These are phyloP conservation scores for Stagonosporopsis rhizophila DNA, from an alignment of 2,329 filamentous ascomycete species.

Conservation along the genomic window DNA sequence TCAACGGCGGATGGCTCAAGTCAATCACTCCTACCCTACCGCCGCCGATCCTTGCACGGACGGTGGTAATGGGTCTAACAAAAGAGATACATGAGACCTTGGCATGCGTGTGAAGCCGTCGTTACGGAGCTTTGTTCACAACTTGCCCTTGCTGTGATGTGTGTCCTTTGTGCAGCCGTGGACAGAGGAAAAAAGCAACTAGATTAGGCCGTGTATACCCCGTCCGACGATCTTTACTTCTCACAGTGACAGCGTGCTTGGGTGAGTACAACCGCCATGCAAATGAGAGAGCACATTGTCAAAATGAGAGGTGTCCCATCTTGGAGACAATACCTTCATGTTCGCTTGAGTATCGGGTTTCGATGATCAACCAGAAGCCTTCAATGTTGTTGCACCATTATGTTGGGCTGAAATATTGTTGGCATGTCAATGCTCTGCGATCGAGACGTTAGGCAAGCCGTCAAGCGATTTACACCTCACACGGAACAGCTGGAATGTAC, in stretches of 20 bases:
- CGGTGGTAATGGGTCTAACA: neutral
- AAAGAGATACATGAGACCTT: constrained; percentile 3
- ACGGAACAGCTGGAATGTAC: constrained; percentile 16
- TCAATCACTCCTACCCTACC: constrained; percentile 5
- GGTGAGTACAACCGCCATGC: constrained; percentile 2
- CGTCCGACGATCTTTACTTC: constrained; percentile 4
- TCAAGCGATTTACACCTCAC: constrained; percentile 7
- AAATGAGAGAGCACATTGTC: neutral
- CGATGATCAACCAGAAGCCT: too few species aligned
- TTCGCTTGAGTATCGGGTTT: neutral
- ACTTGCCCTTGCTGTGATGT: constrained; percentile 11
- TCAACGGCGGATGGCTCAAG: neutral
- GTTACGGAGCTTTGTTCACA: constrained; percentile 8
- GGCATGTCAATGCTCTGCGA: constrained; percentile 2
- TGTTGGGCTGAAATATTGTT: neutral
- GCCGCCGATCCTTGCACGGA: constrained; percentile 5
- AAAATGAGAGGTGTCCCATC: neutral
- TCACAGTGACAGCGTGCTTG: neutral
- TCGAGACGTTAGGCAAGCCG: neutral
- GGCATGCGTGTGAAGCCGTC: neutral
- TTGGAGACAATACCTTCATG: neutral
- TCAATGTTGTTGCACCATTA: neutral
- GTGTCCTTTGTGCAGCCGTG: constrained; percentile 8
- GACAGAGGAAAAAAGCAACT: constrained; percentile 1
- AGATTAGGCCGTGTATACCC: neutral